Base-by-base conservation (phyloP, 768 basidiomycete genomes). In the Lactarius indigo region DNA sequence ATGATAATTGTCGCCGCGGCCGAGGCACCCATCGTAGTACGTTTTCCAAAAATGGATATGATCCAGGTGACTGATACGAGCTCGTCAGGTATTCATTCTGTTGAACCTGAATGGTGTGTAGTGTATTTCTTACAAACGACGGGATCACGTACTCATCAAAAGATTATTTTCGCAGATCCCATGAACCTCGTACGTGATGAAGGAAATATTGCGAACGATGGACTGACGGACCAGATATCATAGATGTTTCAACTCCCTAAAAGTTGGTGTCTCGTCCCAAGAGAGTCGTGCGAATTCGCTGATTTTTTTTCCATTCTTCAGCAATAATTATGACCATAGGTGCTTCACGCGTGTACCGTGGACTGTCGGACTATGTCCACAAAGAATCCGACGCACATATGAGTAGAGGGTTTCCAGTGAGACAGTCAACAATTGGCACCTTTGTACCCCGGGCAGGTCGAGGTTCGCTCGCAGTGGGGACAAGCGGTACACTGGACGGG, bases 361-460 rank as follows among this genome's bases (percentile, higher is more conserved):
- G 31, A 31, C 31, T 31, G 31, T 31, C 31, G 31, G 31, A 31
- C 31, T 31, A 31, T 31, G 31, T 47, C 37, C 64, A 70, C 52
- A 96, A 91, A 94, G 31, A 31, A 92, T 65, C 72, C 31, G 72
- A 35, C 35, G 35, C 10, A 26, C 47, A 50, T 20, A 55, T 18
- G 17, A 55, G 18, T 17, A 26, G 23, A 55, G 26, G 10, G 12
- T 5, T 20, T 26, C 31, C 31, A 5, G 31, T 31, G 31, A 31
- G 20, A 8, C 54, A 26, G 26, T 2, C 4, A 26, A 26, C 23
- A 12, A 15, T 17, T 28, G 23, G 12, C 5, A 8, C 3, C 54
- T 12, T 55, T 8, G 54, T 55, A 30, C 3, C 26, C 26, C 17
- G 5, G 13, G 13, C 30, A 18, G 23, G 54, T 12, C 54, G 13